Percentiles rank a stretch among this genome's conserved stretches.
Evolutionary conservation across 257 asterid genomes (phyloP).

Genomic region (Solanum acaule): DNA sequence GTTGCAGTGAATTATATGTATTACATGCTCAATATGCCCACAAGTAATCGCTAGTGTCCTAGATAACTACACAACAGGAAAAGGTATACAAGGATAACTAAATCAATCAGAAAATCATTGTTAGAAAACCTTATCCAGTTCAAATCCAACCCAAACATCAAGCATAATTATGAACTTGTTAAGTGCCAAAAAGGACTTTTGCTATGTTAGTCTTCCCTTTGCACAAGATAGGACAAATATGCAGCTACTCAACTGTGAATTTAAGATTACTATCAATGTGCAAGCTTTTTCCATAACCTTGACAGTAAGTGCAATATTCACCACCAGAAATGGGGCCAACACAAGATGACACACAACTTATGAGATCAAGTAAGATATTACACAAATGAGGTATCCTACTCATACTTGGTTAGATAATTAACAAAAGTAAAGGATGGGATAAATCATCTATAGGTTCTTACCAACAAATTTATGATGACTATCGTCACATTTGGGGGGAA

Average conservation of each 20-base stretch:
- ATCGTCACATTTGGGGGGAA: background rate
- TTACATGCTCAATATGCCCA: background rate
- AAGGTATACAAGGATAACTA: background rate
- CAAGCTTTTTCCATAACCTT: background rate
- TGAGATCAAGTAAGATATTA: background rate
- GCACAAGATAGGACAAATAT: background rate
- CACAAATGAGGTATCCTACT: background rate
- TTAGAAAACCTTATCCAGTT: background rate
- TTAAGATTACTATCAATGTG: background rate
- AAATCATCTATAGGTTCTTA: background rate
- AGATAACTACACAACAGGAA: background rate
- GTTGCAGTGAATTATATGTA: background rate
- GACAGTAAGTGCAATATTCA: background rate
- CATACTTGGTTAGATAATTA: background rate
- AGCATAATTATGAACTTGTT: background rate
- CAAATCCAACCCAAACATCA: background rate
- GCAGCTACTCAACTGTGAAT: background rate
- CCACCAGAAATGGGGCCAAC: background rate
- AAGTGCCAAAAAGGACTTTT: background rate
- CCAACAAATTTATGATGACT: background rate
- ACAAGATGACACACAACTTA: background rate
- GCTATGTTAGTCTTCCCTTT: background rate
- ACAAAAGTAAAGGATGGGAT: background rate
- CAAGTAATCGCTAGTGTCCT: background rate
- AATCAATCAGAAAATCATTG: background rate